Evolutionary conservation across 345 rosid genomes (phyloP).

Genomic region (Eutrema heterophyllum): DNA sequence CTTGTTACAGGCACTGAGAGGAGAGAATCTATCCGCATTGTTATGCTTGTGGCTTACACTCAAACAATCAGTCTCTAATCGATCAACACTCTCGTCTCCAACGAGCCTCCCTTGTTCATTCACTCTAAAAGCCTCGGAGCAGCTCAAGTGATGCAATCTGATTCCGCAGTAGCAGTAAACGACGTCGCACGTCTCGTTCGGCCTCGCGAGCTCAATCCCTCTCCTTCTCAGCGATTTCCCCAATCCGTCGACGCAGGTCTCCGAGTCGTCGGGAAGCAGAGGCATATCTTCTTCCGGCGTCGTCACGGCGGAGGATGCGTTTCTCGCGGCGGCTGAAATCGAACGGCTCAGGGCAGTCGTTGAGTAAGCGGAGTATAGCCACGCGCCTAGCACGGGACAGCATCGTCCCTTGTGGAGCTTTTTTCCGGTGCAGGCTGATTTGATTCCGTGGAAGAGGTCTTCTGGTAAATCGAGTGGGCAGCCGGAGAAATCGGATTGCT

Average conservation of each 20-base stretch:
- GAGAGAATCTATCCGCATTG: conserved; percentile 49
- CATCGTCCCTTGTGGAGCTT: conserved; percentile 57
- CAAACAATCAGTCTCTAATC: conserved; percentile 66
- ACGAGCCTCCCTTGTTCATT: conserved; percentile 50
- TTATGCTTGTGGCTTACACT: conserved; percentile 39
- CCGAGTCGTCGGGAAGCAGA: conserved; percentile 88
- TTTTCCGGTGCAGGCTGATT: conserved; percentile 45
- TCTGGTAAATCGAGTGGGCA: conserved; percentile 72
- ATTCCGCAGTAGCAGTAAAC: conserved; percentile 91
- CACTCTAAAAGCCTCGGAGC: conserved; percentile 60
- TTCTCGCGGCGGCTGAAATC: conserved; percentile 20
- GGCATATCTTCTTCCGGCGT: conserved; percentile 60
- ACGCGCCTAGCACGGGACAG: conserved; percentile 88
- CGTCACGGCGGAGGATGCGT: conserved; percentile 7
- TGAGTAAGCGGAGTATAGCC: conserved; percentile 87
- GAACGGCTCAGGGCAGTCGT: conserved; percentile 52
- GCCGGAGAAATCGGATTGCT: conserved; percentile 61
- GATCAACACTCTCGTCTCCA: conserved; percentile 57
- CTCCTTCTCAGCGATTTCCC: conserved; percentile 59
- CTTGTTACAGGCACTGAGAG: conserved; percentile 70
- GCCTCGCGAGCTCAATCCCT: conserved; percentile 57
- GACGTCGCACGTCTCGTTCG: conserved; percentile 80
- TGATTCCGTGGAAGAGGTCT: conserved; percentile 58
- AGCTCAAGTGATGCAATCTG: conserved; percentile 66
- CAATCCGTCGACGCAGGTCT: conserved; percentile 79